Conservation (phyloP, 805 yeast genomes). For the Candida jianshihensis region DNA sequence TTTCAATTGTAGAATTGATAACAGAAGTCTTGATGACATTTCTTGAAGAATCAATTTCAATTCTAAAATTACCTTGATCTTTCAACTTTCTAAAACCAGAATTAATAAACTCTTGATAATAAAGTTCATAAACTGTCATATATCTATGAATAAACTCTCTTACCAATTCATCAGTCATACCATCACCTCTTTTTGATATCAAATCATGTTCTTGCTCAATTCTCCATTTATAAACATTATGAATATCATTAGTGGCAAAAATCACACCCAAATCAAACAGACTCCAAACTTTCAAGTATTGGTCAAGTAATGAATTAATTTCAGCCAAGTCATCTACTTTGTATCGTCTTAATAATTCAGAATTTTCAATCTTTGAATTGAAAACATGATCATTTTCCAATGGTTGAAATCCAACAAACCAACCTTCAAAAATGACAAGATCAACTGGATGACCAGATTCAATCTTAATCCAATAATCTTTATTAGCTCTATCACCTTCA, state of each 20-base stretch:
- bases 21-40: conserved; percentile 2
- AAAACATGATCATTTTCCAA: conserved; percentile 24
- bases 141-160: conserved; percentile 67
- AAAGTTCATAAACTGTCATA: conserved; percentile 78
- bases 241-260: conserved; percentile 50
- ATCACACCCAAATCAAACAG: conserved; percentile 54
- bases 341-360: conserved; percentile 22
- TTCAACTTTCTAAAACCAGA: conserved; percentile 21
- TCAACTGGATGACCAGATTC: conserved; percentile 38
- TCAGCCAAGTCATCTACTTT: conserved; percentile 21
- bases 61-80: conserved; percentile 10
- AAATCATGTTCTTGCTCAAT: conserved; percentile 57
- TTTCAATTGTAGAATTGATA: background rate
- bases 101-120: conserved; percentile 38
- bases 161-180: conserved; percentile 78
- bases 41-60: conserved; percentile 14
- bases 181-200: conserved; percentile 47
- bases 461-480: conserved; percentile 30
- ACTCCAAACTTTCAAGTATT: conserved; percentile 51
- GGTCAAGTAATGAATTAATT: conserved; percentile 46
- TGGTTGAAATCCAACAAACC: conserved; percentile 79
- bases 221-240: conserved; percentile 74
- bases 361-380: conserved; percentile 10
- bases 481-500: conserved; percentile 64
- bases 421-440: conserved; percentile 80